phyloP scores from a whole-genome alignment of 1,284 basidiomycete genomes.

The Agroathelia rolfsii region DNA sequence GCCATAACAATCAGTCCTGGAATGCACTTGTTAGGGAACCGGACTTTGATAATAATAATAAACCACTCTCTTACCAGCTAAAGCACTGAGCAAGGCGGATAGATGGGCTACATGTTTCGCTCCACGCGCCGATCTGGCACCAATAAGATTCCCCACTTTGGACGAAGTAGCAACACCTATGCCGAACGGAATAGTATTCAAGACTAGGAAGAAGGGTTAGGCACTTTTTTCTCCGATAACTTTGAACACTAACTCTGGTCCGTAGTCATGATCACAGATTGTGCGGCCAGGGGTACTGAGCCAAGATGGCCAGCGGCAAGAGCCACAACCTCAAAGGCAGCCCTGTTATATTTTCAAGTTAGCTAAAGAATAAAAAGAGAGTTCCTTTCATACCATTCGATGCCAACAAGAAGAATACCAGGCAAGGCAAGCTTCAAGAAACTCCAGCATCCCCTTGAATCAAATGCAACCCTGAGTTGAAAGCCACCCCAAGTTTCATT shows the following conservation, averaged over 20 bases:
- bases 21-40: too few relatives aligned
- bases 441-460: constrained; percentile 34
- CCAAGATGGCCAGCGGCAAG: constrained; percentile 66
- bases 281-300: constrained; percentile 55
- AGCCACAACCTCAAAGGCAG: constrained; percentile 73
- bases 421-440: constrained; percentile 62
- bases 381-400: constrained; percentile 53
- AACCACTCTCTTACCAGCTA: too few relatives aligned
- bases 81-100: constrained; percentile 51
- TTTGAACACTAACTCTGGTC: constrained; percentile 48
- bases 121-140: constrained; percentile 38
- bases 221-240: too few relatives aligned
- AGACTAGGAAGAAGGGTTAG: constrained; percentile 37
- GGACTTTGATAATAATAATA: too few relatives aligned
- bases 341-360: constrained; percentile 46
- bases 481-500: constrained; percentile 62
- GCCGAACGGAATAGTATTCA: constrained; percentile 61
- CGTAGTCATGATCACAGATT: constrained; percentile 76
- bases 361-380: background rate
- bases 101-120: constrained; percentile 56
- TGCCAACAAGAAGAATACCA: constrained; percentile 70
- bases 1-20: constrained; percentile 49
- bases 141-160: constrained; percentile 66
- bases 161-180: constrained; percentile 68
- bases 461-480: constrained; percentile 34